These are phyloP conservation scores for Acanthamoeba triangularis DNA, from an alignment of 208 protist species.

Conservation along the genomic window DNA sequence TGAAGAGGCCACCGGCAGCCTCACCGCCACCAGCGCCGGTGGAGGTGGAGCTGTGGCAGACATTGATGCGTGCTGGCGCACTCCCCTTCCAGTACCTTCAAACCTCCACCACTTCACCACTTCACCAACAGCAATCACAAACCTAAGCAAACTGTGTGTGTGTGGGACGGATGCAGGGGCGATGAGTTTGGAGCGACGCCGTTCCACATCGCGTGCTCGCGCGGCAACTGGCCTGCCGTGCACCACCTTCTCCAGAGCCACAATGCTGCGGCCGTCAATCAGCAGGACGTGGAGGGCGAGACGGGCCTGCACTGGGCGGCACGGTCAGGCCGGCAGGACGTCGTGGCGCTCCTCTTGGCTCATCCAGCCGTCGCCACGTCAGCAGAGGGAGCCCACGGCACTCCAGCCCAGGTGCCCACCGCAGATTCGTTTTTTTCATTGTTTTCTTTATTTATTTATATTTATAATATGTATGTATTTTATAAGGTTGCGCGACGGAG, in stretches of 20 bases:
- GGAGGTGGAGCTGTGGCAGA: not conserved
- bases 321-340: not conserved
- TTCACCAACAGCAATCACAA: not conserved
- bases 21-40: not conserved
- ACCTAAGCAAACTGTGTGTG: no score
- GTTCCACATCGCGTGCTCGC: conserved; percentile 50
- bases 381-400: not conserved
- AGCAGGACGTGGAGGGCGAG: not conserved
- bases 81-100: not conserved
- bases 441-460: not conserved
- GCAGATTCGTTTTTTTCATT: not conserved
- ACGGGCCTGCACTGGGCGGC: conserved; percentile 4
- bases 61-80: not conserved
- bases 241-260: not conserved
- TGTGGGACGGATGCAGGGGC: not conserved
- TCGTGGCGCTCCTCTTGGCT: not conserved
- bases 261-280: not conserved
- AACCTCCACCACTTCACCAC: not conserved
- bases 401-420: not conserved
- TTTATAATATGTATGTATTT: not conserved
- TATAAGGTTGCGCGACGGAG: not conserved
- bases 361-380: not conserved
- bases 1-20: not conserved
- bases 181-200: not conserved
- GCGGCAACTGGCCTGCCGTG: conserved; percentile 34